phyloP scores from a whole-genome alignment of 179 eudicot genomes.

The Pouteria campechiana region DNA sequence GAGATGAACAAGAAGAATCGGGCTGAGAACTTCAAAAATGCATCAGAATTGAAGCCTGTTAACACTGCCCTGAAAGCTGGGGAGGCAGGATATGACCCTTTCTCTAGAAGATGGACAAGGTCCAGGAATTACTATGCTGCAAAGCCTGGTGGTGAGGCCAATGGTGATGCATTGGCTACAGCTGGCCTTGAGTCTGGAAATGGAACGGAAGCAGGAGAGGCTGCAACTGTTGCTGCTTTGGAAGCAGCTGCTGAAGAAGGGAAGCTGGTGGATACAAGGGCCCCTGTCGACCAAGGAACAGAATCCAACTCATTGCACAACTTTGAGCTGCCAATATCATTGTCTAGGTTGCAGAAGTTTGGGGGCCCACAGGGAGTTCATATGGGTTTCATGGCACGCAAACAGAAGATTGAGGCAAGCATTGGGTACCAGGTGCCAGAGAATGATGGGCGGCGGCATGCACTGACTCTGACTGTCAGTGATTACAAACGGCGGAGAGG shows the following conservation, averaged over 20 bases:
- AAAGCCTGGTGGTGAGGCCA: conserved; percentile 21
- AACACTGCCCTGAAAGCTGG: conserved; percentile 61
- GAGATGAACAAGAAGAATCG: conserved; percentile 89
- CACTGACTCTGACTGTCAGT: conserved; percentile 70
- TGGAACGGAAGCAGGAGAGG: conserved; percentile 34
- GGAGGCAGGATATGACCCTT: conserved; percentile 95
- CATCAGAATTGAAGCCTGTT: conserved; percentile 63
- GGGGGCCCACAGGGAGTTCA: conserved; percentile 81
- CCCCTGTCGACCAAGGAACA: conserved; percentile 85
- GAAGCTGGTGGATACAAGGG: conserved; percentile 84
- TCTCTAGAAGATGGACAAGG: conserved; percentile 96
- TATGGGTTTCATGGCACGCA: conserved; percentile 81
- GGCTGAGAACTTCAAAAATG: conserved; percentile 86
- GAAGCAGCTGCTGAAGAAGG: conserved; percentile 95
- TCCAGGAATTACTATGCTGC: conserved; percentile 70
- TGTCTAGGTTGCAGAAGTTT: conserved; percentile 50
- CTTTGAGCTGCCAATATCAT: conserved; percentile 79
- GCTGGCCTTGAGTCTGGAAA: conserved; percentile 5
- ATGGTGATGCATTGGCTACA: conserved; percentile 13
- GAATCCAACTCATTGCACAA: conserved; percentile 58
- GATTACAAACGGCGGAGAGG: conserved; percentile 95
- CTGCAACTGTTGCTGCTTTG: conserved; percentile 72
- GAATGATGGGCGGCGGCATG: conserved; percentile 89
- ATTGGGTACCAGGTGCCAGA: conserved; percentile 70
- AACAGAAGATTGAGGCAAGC: conserved; percentile 73